Conservation (phyloP, 1,139 yeast genomes). For the Debaryomycetaceae sp. region DNA sequence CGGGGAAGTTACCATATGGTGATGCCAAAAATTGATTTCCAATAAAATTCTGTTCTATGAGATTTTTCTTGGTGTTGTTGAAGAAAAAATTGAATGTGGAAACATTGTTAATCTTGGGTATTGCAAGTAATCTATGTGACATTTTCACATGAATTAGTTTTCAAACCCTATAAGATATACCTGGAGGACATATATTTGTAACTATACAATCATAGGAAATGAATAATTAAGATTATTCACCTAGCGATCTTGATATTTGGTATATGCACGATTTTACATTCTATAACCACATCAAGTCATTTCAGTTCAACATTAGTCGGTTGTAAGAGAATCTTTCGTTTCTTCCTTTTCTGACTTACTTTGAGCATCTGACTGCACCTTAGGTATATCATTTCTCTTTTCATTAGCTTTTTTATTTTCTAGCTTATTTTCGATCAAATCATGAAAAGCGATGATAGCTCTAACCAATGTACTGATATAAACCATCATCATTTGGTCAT, state of each 20-base stretch:
- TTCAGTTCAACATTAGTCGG: no score
- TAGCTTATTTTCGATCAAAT: conserved; percentile 91
- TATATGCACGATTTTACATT: neutral
- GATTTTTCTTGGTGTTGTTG: conserved; percentile 32
- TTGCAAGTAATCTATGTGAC: conserved; percentile 19
- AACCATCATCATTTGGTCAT: conserved; percentile 92
- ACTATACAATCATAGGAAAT: no score
- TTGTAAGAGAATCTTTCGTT: no score
- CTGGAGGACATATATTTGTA: neutral
- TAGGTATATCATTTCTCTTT: conserved; percentile 16
- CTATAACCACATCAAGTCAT: neutral
- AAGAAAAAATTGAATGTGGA: conserved; percentile 39
- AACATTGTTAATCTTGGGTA: conserved; percentile 27
- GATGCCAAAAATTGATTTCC: conserved; percentile 26
- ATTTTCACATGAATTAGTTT: conserved; percentile 6
- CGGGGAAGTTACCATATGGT: conserved; percentile 4
- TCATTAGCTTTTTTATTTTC: conserved; percentile 63
- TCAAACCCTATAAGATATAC: neutral
- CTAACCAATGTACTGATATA: conserved; percentile 88
- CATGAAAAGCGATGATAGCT: conserved; percentile 94
- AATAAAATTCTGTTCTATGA: conserved; percentile 33
- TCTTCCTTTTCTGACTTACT: neutral
- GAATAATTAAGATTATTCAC: neutral
- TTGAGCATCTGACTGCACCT: neutral
- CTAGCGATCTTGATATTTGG: neutral